Conservation (phyloP, 306 rosid species). For the Rosa persica region DNA sequence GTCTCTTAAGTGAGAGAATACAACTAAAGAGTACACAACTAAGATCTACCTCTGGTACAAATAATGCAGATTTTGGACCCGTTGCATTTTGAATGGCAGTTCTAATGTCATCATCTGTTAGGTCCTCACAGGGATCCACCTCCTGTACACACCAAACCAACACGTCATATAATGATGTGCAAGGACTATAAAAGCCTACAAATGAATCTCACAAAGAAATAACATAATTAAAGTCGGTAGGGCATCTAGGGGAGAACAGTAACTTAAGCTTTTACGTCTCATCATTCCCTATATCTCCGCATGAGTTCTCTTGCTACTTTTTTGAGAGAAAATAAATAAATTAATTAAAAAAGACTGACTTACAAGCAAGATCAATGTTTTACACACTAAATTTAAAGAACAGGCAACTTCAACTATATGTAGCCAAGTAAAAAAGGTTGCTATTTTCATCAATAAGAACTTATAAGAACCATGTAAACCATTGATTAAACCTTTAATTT, state of each 20-base stretch:
- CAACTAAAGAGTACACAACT: constrained; percentile 15
- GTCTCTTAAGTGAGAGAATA: neutral
- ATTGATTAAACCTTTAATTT: neutral
- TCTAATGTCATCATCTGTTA: constrained; percentile 96
- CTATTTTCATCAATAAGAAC: neutral
- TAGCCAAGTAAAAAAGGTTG: neutral
- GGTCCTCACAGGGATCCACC: constrained; percentile 99
- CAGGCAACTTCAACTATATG: neutral
- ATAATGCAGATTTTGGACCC: constrained; percentile 90
- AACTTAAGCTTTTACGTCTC: neutral
- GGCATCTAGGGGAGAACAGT: neutral
- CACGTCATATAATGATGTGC: constrained; percentile 17
- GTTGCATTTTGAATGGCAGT: constrained; percentile 99
- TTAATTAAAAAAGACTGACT: too few species aligned
- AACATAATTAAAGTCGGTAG: neutral
- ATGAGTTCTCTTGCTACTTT: neutral
- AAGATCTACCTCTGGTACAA: constrained; percentile 90
- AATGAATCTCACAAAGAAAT: neutral
- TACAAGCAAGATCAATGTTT: neutral
- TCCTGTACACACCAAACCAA: constrained; percentile 56
- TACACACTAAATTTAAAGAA: neutral
- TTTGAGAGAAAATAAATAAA: too few species aligned
- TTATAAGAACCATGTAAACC: neutral
- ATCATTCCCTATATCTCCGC: neutral
- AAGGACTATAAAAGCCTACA: neutral